Evolutionary conservation across 139 green algal genomes (phyloP).

Genomic region (Chlorella sorokiniana): DNA sequence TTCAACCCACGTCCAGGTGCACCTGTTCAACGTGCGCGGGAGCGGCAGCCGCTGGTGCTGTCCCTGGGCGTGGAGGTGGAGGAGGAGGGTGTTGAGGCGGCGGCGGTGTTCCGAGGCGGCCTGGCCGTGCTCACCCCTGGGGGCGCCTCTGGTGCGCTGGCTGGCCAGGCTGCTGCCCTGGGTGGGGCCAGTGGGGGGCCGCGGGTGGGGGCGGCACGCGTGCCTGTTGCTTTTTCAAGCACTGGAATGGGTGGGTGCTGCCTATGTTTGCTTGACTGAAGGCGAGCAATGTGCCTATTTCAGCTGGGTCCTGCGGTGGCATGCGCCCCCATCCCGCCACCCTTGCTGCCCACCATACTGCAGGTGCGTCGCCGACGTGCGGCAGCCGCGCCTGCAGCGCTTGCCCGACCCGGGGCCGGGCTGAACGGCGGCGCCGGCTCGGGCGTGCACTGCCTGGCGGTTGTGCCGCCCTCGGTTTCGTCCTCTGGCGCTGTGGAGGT

Average conservation of each 20-base stretch:
- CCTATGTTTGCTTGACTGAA: background rate
- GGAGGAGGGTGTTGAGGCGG: slow-evolving; percentile 58
- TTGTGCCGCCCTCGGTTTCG: slow-evolving; percentile 65
- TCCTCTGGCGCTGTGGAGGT: slow-evolving; percentile 67
- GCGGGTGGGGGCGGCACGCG: no score
- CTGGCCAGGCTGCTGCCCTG: no score
- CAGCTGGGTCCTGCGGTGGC: no score
- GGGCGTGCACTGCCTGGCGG: slow-evolving; percentile 61
- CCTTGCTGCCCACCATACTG: slow-evolving; percentile 9
- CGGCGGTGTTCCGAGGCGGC: slow-evolving; percentile 55
- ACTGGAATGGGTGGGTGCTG: no score
- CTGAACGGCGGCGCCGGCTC: background rate
- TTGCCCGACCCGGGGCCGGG: slow-evolving; percentile 42
- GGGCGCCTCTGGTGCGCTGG: slow-evolving; percentile 54
- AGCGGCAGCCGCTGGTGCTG: slow-evolving; percentile 56
- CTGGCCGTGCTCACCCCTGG: slow-evolving; percentile 66
- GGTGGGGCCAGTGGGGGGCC: no score
- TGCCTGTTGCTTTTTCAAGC: no score
- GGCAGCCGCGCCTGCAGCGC: slow-evolving; percentile 51
- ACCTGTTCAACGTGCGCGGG: slow-evolving; percentile 56
- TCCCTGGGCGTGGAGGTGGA: slow-evolving; percentile 62
- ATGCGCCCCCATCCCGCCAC: no score
- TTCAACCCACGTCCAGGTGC: slow-evolving; percentile 42
- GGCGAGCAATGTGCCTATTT: background rate
- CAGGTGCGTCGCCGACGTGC: slow-evolving; percentile 63